Base-by-base conservation (phyloP, 1,284 basidiomycete genomes). In the Moesziomyces sp. region DNA sequence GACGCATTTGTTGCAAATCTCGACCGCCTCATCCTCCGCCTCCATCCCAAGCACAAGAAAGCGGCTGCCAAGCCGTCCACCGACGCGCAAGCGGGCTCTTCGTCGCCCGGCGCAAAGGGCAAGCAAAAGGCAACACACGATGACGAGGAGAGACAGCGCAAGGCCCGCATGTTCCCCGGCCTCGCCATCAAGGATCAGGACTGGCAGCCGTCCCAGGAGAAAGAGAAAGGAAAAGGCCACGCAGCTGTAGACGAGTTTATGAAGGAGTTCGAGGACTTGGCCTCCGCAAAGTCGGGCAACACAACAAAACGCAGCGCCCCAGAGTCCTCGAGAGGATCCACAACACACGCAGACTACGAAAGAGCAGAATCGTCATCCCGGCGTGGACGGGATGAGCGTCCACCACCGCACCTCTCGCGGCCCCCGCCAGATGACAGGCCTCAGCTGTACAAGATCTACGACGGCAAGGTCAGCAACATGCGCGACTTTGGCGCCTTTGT, bases 401-500 rank as follows among this genome's bases (percentile, higher is more conserved):
- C 74, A 24, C 71, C 71, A 46, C 52, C 52, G 8, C 71, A 69
- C 46, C 61, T 74, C 38, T 55, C 58, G 2, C 60, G 57, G 9
- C 49, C 50, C 28, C 52, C 61, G 16, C 60, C 69, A 18, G 81
- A 99, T 83, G 93, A 96, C 44, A 87, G 87, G 53, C 94, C 97
- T 0, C 87, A 97, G 2, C 84, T 97, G 43, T 97, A 91, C 89
- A 98, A 98, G 87, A 94, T 98, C 48, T 99, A 99, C 86, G 88
- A 89, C 63, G 96, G 94, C 8, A 90, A 89, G 60, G 91, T 99
- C 24, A 88, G 91, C 6, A 90, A 91, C 19, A 82, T 98, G 80
- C 94, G 93, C 84, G 96, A 99, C 75, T 99, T 98, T 84, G 96
- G 96, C 55, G 94, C 93, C 0, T 99, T 99, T 81, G 91, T 97